Evolutionary conservation across 805 yeast genomes (phyloP).

Genomic region (Kurtzmaniella cleridarum): DNA sequence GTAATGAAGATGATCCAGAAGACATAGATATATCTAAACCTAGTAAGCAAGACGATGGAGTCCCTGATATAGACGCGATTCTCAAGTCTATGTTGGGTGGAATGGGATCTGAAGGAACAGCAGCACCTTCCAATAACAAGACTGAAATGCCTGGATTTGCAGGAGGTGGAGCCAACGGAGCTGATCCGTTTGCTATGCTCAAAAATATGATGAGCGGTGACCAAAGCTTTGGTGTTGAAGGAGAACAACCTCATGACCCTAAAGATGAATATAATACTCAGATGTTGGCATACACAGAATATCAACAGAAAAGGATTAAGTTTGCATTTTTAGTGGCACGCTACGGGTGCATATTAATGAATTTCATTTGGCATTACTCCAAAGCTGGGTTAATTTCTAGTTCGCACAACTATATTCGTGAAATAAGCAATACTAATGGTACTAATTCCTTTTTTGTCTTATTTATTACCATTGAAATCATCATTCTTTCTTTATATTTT

Average conservation of each 20-base stretch:
- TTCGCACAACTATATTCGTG: constrained; percentile 20
- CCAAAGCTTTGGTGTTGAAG: constrained; percentile 4
- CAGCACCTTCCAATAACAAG: not conserved
- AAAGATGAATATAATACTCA: constrained; percentile 23
- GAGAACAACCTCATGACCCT: constrained; percentile 5
- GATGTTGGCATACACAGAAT: constrained; percentile 22
- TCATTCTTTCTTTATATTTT: constrained; percentile 29
- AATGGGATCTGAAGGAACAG: constrained; percentile 7
- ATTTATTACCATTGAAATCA: constrained; percentile 28
- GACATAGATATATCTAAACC: constrained; percentile 26
- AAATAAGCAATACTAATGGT: constrained; percentile 9
- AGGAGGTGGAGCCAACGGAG: constrained; percentile 5
- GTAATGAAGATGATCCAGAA: constrained; percentile 33
- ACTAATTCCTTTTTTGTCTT: constrained; percentile 17
- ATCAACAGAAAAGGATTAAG: constrained; percentile 28
- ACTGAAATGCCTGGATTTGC: not conserved
- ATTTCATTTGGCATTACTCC: constrained; percentile 31
- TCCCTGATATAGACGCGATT: constrained; percentile 28
- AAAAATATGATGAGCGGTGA: constrained; percentile 20
- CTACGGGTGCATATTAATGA: constrained; percentile 17
- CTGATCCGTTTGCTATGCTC: constrained; percentile 22
- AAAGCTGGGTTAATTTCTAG: constrained; percentile 21
- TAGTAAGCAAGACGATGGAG: not conserved
- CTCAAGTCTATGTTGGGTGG: constrained; percentile 26
- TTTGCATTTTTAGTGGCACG: constrained; percentile 29